Evolutionary conservation across 202 grass and related monocot species (phyloP).

Genomic region (Hordeum pubiflorum): DNA sequence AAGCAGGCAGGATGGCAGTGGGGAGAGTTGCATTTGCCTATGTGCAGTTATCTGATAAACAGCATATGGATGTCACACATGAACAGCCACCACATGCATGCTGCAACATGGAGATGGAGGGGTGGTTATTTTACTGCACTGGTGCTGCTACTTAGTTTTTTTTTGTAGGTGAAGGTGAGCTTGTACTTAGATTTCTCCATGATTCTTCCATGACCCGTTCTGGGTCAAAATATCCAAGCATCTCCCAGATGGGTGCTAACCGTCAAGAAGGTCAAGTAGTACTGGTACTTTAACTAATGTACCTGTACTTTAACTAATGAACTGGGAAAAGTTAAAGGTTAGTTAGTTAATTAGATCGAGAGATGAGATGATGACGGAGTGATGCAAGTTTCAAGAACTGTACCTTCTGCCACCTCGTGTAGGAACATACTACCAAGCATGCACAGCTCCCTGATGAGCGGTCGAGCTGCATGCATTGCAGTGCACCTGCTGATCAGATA

Average conservation of each 20-base stretch:
- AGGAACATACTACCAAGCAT: too few species aligned
- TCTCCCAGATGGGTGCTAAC: neutral
- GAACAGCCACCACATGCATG: constrained; percentile 28
- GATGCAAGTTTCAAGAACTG: constrained; percentile 27
- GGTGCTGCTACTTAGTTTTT: neutral
- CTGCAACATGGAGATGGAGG: neutral
- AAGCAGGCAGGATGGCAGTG: constrained; percentile 2
- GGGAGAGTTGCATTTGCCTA: neutral
- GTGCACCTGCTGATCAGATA: too few species aligned
- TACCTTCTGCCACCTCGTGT: too few species aligned
- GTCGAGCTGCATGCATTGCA: too few species aligned
- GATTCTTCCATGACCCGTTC: constrained; percentile 13
- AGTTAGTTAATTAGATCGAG: neutral
- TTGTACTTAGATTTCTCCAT: constrained; percentile 18
- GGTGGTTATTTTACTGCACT: constrained; percentile 5
- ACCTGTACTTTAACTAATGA: too few species aligned
- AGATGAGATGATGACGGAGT: neutral
- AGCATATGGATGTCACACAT: constrained; percentile 16
- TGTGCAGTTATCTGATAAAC: neutral
- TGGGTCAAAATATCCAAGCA: neutral
- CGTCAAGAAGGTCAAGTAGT: neutral
- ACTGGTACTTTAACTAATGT: too few species aligned
- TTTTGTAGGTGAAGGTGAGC: neutral
- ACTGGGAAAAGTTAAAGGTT: too few species aligned
- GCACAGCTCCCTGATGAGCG: too few species aligned